A percentile compares a stretch with the other conserved stretches of the same genome.
phyloP scores from a whole-genome alignment of 352 stramenopile species.

The Globisporangium mamillatum region DNA sequence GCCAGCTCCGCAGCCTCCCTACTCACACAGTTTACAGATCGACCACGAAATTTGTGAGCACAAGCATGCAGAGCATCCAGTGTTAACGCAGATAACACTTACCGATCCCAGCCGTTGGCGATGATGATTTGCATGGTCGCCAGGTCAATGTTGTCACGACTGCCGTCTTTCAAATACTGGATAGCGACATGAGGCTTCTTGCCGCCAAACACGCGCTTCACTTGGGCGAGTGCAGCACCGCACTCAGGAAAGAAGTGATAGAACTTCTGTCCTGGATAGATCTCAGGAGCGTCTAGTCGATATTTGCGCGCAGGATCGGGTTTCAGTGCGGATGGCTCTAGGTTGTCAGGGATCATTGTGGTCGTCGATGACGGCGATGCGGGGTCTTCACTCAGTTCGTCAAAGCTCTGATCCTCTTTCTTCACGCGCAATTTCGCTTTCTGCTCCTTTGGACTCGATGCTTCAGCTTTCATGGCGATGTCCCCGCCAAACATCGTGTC shows the following conservation, averaged over 20 bases:
- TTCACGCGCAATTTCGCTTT: conserved; percentile 6
- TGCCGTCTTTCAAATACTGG: conserved; percentile 58
- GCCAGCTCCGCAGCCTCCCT: conserved; percentile 65
- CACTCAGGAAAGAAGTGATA: conserved; percentile 67
- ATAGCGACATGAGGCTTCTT: conserved; percentile 79
- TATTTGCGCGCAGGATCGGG: conserved; percentile 45
- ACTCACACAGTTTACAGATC: not conserved
- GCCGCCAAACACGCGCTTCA: conserved; percentile 71
- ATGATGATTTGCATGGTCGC: conserved; percentile 75
- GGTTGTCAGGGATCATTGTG: conserved; percentile 15
- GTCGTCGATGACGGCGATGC: not conserved
- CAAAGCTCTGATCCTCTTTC: conserved; percentile 9
- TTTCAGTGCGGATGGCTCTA: conserved; percentile 51
- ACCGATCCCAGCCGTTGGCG: conserved; percentile 77
- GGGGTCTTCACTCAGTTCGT: conserved; percentile 10
- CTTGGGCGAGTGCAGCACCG: conserved; percentile 54
- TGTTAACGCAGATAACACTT: not conserved
- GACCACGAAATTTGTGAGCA: not conserved
- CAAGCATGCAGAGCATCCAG: not conserved
- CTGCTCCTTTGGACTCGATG: not conserved
- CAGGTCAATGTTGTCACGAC: conserved; percentile 55
- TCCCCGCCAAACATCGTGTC: conserved; percentile 18
- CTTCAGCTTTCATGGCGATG: not conserved
- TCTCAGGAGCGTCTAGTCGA: conserved; percentile 49
- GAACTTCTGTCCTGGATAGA: conserved; percentile 65